Evolutionary conservation across 163 green algal species (phyloP).

Genomic region (Picocystis sp.): DNA sequence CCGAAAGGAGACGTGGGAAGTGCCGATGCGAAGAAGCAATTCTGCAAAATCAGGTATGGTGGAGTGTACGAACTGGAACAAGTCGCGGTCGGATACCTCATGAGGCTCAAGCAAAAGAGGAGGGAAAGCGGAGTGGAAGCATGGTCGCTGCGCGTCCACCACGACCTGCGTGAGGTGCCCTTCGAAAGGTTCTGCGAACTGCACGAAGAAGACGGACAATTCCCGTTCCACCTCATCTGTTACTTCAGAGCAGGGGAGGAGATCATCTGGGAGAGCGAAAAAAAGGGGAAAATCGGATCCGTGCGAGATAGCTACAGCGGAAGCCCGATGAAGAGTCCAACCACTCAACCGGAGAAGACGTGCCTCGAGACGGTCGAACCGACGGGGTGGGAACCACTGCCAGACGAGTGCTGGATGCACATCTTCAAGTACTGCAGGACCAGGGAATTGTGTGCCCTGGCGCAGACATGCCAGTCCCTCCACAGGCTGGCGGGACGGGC

Average conservation of each 20-base stretch:
- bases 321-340: not conserved
- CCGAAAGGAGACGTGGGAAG: too few species aligned
- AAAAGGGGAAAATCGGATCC: not conserved
- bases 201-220: not conserved
- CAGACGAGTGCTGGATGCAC: slow-evolving; percentile 24
- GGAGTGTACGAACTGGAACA: too few species aligned
- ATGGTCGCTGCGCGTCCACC: not conserved
- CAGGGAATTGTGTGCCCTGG: slow-evolving; percentile 22
- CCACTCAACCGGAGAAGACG: not conserved
- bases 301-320: not conserved
- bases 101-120: too few species aligned
- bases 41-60: too few species aligned
- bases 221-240: not conserved
- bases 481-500: slow-evolving; percentile 6
- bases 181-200: not conserved
- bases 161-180: not conserved
- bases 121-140: not conserved
- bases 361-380: not conserved
- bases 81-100: too few species aligned
- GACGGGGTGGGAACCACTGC: slow-evolving; percentile 9
- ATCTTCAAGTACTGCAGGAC: slow-evolving; percentile 23
- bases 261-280: not conserved
- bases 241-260: slow-evolving; percentile 1
- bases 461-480: not conserved
- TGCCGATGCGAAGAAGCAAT: too few species aligned